These are phyloP conservation scores for Abortiporus biennis DNA, from an alignment of 1,284 basidiomycete species.

Conservation along the genomic window DNA sequence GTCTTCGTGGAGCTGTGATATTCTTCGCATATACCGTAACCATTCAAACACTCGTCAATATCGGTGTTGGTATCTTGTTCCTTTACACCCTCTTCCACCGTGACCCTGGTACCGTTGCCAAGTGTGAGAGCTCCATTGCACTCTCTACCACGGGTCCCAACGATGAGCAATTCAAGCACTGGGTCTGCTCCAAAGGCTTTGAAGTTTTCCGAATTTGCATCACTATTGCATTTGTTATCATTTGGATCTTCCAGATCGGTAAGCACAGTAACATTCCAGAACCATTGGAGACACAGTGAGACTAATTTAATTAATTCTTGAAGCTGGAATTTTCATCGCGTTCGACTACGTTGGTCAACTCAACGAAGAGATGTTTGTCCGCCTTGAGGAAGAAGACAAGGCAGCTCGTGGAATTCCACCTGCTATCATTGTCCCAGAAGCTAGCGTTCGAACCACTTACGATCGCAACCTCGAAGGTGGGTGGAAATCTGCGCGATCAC, in stretches of 20 bases:
- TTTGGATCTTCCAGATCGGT: conserved; percentile 50
- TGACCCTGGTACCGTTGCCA: background rate
- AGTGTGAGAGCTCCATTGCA: background rate
- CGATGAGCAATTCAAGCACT: conserved; percentile 24
- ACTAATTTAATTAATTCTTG: background rate
- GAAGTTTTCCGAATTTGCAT: conserved; percentile 19
- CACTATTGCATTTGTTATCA: conserved; percentile 22
- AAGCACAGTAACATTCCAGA: conserved; percentile 1
- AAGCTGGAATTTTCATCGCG: conserved; percentile 25
- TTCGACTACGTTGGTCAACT: conserved; percentile 26
- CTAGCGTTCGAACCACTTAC: conserved; percentile 18
- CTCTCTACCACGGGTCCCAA: conserved; percentile 12
- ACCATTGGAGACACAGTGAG: background rate
- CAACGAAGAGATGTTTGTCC: conserved; percentile 18
- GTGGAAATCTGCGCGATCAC: conserved; percentile 13
- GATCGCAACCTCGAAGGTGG: conserved; percentile 11
- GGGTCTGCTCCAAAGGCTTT: conserved; percentile 24
- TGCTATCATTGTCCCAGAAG: background rate
- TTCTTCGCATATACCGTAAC: conserved; percentile 39
- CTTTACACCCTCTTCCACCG: conserved; percentile 23
- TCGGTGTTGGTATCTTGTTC: conserved; percentile 43
- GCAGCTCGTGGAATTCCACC: conserved; percentile 13
- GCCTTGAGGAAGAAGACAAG: conserved; percentile 13
- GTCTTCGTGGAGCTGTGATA: conserved; percentile 35
- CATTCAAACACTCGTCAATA: conserved; percentile 40